These are phyloP conservation scores for Prunus mongolica DNA, from an alignment of 306 rosid genomes.

Conservation along the genomic window DNA sequence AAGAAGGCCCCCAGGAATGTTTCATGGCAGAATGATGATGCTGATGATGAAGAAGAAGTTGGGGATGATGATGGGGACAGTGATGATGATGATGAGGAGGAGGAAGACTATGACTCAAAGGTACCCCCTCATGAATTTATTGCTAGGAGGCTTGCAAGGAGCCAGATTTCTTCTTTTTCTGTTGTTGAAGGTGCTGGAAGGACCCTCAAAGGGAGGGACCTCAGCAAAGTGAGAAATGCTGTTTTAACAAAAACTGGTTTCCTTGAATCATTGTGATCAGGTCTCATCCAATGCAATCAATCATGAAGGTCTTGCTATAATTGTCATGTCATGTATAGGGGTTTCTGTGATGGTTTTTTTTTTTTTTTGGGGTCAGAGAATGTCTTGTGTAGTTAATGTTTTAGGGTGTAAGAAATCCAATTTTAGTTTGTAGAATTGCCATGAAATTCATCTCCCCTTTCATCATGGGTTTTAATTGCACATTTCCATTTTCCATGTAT, in stretches of 20 bases:
- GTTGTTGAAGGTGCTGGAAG: constrained; percentile 95
- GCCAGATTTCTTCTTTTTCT: constrained; percentile 79
- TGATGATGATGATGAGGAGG: background rate
- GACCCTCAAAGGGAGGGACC: constrained; percentile 90
- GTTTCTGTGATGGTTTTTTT: constrained; percentile 1
- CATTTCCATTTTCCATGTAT: background rate
- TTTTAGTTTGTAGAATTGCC: background rate
- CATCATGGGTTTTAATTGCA: background rate
- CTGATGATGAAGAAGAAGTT: constrained; percentile 9
- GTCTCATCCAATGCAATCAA: background rate
- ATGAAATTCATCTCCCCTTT: background rate
- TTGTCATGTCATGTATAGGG: constrained; percentile 22
- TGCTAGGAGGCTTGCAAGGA: constrained; percentile 81
- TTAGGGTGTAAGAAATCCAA: constrained; percentile 1
- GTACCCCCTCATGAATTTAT: constrained; percentile 84
- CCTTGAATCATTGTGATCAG: constrained; percentile 54
- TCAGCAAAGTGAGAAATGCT: constrained; percentile 86
- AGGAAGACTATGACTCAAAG: constrained; percentile 39
- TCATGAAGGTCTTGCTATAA: background rate
- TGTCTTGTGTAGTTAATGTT: background rate
- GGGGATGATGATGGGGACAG: constrained; percentile 19
- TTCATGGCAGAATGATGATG: constrained; percentile 34
- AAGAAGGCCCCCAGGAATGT: constrained; percentile 30
- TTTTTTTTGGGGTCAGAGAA: background rate
- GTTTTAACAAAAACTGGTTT: constrained; percentile 78